phyloP scores from a whole-genome alignment of 1,284 basidiomycete genomes.

The Tilletia caries region DNA sequence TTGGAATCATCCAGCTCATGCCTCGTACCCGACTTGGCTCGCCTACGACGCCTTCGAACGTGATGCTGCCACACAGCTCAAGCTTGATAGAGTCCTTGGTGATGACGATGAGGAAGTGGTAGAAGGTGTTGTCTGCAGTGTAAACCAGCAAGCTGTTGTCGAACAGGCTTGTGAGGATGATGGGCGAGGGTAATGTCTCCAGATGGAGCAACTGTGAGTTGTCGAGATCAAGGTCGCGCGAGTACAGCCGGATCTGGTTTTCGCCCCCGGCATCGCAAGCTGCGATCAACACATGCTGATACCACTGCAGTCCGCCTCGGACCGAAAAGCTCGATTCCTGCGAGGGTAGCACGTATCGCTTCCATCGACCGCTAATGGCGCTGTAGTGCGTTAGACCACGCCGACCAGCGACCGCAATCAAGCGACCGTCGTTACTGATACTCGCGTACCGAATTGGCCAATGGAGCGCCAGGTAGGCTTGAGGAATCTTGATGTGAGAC shows the following conservation, averaged over 20 bases:
- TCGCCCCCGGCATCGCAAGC: constrained; percentile 61
- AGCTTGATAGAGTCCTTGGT: constrained; percentile 78
- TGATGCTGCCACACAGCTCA: constrained; percentile 85
- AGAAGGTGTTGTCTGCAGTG: constrained; percentile 89
- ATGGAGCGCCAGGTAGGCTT: constrained; percentile 79
- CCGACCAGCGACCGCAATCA: constrained; percentile 89
- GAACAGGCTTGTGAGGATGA: constrained; percentile 65
- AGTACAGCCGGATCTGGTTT: constrained; percentile 74
- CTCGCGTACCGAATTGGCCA: constrained; percentile 94
- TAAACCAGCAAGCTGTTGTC: constrained; percentile 97
- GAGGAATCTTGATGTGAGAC: constrained; percentile 91
- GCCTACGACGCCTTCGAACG: constrained; percentile 84
- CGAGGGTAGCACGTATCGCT: constrained; percentile 74
- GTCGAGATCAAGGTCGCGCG: constrained; percentile 86
- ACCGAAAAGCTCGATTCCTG: constrained; percentile 88
- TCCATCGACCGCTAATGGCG: constrained; percentile 90
- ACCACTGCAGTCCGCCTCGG: constrained; percentile 90
- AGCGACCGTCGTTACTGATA: constrained; percentile 81
- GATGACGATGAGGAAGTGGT: constrained; percentile 86
- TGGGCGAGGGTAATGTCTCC: constrained; percentile 67
- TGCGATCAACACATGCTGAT: constrained; percentile 88
- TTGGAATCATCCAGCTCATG: constrained; percentile 94
- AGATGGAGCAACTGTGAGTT: constrained; percentile 79
- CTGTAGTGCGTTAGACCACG: constrained; percentile 91
- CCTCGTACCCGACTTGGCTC: constrained; percentile 81